Base-by-base conservation (phyloP, 805 yeast genomes). In the Kazachstania martiniae region DNA sequence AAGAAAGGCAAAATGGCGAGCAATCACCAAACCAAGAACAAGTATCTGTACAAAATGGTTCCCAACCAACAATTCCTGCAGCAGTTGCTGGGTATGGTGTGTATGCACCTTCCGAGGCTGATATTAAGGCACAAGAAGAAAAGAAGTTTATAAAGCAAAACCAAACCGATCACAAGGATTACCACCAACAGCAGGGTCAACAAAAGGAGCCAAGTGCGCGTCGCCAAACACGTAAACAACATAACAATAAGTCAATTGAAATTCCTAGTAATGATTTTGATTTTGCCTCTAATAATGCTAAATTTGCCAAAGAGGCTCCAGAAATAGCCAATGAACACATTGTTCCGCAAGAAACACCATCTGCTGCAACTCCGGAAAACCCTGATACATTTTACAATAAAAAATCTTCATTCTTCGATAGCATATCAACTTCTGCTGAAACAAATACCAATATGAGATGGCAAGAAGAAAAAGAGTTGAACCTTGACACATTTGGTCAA, bases 351-450 rank as follows among this genome's bases (percentile, higher is more conserved):
- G 33, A 37, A 9, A 40, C 33, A 2, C 39, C 38, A 15, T 38
- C 21, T 19, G 18, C 22, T n/a, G 31, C 25, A 18, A n/a, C 24
- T 18, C 32, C 28, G 4, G 28, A 25, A 5, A 25, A 38, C 9
- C 36, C 41, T 3, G 56, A 47, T 12, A 49, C 57, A 14, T 71
- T 66, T 18, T 91, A 91, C 62, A 72, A 86, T 61, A 85, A 77
- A 56, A 70, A 71, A 48, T 72, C 85, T 10, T 86, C 96, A 2
- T 89, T 91, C 57, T 89, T 89, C 50, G 97, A 91, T 58, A 73
- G 71, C 39, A 72, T 89, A 36, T 80, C 94, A 8, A 72, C 85
- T 8, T 76, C 85, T 4, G 58, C 76, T 24, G 70, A 68, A 33
- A 67, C 67, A 30, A 49, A 58, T 17, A 49, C 55, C 7, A 55